Base-by-base conservation (phyloP, 768 basidiomycete genomes). In the Lanmaoa pseudosensibilis region DNA sequence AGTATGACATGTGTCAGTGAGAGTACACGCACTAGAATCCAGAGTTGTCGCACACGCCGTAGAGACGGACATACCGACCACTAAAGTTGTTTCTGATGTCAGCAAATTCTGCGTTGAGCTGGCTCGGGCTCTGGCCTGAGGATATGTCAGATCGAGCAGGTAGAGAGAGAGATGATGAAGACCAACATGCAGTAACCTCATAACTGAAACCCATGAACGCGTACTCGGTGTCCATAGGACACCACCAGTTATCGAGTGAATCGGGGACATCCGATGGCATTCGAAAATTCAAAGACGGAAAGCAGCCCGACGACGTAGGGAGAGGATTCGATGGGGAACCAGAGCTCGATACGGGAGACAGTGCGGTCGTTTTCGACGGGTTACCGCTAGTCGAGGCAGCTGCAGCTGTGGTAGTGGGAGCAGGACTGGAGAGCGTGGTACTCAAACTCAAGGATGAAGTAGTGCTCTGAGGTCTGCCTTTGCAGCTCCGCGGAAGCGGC, bases 171-270 rank as follows among this genome's bases (percentile, higher is more conserved):
- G 11, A 41, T 18, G 36, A 39, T 5, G 2, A 50, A 32, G 30
- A 70, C 82, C 47, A 61, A 86, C 87, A 89, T 12, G 73, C 77
- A 40, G 84, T 81, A 23, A 90, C 77, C 63, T 88, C 88, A 61
- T 91, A 91, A 67, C 86, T 86, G 70, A 91, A 86, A 0, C 88
- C 89, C 48, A 90, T 71, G 66, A 91, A 91, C 0, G 81, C 89
- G 61, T 88, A 90, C 66, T 92, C 89, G 0, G 80, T 82, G 52
- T 73, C 70, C 37, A 73, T 66, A 53, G 80, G 67, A 65, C 89
- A 92, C 89, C 88, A 86, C 85, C 85, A 86, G 50, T 75, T 74
- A 11, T 72, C 70, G 36, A 76, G 54, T 2, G 79, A 78, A 1
- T 67, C 54, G 0, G 86, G 86, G 10, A 80, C 65, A 2, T 64